phyloP scores from a whole-genome alignment of 2,329 filamentous ascomycete species.

The Chaetomium strumarium region DNA sequence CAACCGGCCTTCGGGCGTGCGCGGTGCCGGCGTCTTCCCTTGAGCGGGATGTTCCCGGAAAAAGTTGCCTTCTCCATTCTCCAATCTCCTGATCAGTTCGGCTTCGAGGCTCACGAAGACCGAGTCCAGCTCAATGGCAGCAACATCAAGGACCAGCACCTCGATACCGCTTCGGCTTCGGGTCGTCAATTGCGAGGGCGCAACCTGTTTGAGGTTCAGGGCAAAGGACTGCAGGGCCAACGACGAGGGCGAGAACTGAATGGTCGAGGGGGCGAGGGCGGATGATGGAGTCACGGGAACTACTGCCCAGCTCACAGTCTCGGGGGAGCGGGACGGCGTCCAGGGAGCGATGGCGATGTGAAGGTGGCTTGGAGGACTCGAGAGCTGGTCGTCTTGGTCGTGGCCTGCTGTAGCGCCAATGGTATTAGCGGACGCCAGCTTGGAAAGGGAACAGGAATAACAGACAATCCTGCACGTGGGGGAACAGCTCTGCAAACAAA shows the following conservation, averaged over 20 bases:
- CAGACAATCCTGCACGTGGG: constrained; percentile 50
- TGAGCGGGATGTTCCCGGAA: constrained; percentile 55
- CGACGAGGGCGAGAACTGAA: constrained; percentile 71
- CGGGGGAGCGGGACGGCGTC: constrained; percentile 51
- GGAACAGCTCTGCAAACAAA: constrained; percentile 76
- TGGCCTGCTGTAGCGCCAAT: constrained; percentile 22
- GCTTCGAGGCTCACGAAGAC: constrained; percentile 83
- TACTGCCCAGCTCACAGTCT: constrained; percentile 74
- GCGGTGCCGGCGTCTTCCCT: constrained; percentile 31
- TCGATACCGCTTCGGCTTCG: constrained; percentile 74
- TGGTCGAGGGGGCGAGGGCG: constrained; percentile 65
- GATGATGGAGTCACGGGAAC: constrained; percentile 65
- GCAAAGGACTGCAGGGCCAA: constrained; percentile 74
- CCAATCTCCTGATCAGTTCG: constrained; percentile 70
- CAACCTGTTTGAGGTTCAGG: constrained; percentile 62
- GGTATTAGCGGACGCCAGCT: constrained; percentile 16
- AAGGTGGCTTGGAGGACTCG: constrained; percentile 38
- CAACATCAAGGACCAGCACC: constrained; percentile 74
- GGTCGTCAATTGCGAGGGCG: constrained; percentile 67
- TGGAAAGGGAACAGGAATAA: constrained; percentile 22
- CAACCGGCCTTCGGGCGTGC: constrained; percentile 50
- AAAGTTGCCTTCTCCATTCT: constrained; percentile 79
- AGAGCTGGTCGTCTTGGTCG: constrained; percentile 27
- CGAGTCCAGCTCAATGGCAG: constrained; percentile 73
- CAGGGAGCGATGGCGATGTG: constrained; percentile 72